phyloP scores from a whole-genome alignment of 176 grass and related monocot genomes.

The Oryza meyeriana region DNA sequence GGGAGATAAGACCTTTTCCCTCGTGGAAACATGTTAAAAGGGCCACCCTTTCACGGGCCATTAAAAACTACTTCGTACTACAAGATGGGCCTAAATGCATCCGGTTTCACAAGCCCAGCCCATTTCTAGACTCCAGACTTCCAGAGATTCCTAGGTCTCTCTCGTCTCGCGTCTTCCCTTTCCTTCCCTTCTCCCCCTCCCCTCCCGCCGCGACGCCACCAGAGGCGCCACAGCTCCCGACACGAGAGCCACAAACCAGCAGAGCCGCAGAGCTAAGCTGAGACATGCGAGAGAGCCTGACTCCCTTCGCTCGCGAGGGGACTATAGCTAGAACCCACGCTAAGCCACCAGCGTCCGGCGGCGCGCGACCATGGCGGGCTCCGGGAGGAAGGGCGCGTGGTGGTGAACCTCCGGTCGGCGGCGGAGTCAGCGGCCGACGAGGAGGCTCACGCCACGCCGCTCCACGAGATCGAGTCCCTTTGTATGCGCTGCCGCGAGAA shows the following conservation, averaged over 20 bases:
- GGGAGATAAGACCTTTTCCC: no score
- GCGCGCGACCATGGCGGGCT: conserved; percentile 48
- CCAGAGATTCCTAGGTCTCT: conserved; percentile 31
- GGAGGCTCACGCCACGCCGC: conserved; percentile 45
- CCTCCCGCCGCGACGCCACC: conserved; percentile 25
- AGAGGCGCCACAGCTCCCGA: background rate
- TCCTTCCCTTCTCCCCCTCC: background rate
- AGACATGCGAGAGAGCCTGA: background rate
- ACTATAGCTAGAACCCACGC: background rate
- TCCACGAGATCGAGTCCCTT: conserved; percentile 88
- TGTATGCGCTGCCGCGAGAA: conserved; percentile 94
- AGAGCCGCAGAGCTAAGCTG: background rate
- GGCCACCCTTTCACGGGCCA: no score
- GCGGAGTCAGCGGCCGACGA: conserved; percentile 58
- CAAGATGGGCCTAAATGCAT: background rate
- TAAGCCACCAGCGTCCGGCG: background rate
- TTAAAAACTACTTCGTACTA: no score
- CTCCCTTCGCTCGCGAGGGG: background rate
- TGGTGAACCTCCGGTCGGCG: conserved; percentile 64
- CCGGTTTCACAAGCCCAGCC: background rate
- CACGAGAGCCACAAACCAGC: background rate
- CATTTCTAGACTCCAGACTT: background rate
- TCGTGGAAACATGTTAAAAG: no score
- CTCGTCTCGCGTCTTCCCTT: background rate
- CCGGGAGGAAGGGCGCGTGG: conserved; percentile 34